Conservation (phyloP, 495 filamentous ascomycete species). For the Penicillium riverlandense region DNA sequence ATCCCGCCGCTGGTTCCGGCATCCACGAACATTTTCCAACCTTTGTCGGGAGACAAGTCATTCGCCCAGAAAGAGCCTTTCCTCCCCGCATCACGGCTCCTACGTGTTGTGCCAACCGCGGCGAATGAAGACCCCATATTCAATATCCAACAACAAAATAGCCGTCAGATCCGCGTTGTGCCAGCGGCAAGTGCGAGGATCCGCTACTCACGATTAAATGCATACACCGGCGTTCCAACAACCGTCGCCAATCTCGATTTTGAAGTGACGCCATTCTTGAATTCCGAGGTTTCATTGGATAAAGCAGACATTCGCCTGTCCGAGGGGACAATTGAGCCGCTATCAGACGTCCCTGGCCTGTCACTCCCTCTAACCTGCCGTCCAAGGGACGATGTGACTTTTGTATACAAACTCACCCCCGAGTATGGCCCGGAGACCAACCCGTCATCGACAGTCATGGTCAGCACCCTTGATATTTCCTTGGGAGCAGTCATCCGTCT, state of each 20-base stretch:
- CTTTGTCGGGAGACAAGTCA: constrained; percentile 62
- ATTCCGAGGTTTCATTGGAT: constrained; percentile 62
- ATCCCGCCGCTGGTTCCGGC: constrained; percentile 68
- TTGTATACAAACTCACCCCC: constrained; percentile 72
- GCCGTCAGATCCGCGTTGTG: constrained; percentile 61
- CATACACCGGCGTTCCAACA: constrained; percentile 53
- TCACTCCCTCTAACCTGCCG: constrained; percentile 60
- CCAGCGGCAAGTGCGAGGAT: constrained; percentile 81
- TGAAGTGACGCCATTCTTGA: constrained; percentile 78
- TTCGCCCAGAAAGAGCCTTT: constrained; percentile 60
- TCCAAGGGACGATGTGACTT: constrained; percentile 77
- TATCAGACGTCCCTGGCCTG: constrained; percentile 53
- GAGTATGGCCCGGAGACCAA: constrained; percentile 50
- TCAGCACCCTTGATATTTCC: constrained; percentile 52
- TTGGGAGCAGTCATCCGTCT: constrained; percentile 61
- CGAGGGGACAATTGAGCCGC: constrained; percentile 60
- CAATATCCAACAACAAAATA: constrained; percentile 53
- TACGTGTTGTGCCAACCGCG: constrained; percentile 62
- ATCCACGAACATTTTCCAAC: constrained; percentile 74
- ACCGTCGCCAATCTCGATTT: constrained; percentile 79
- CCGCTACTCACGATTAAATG: constrained; percentile 67
- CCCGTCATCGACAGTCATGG: constrained; percentile 36
- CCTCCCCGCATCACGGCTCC: constrained; percentile 73
- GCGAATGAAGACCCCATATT: constrained; percentile 54
- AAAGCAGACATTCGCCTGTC: constrained; percentile 57